Evolutionary conservation across 805 yeast species (phyloP).

Genomic region (Candida silvicultrix): DNA sequence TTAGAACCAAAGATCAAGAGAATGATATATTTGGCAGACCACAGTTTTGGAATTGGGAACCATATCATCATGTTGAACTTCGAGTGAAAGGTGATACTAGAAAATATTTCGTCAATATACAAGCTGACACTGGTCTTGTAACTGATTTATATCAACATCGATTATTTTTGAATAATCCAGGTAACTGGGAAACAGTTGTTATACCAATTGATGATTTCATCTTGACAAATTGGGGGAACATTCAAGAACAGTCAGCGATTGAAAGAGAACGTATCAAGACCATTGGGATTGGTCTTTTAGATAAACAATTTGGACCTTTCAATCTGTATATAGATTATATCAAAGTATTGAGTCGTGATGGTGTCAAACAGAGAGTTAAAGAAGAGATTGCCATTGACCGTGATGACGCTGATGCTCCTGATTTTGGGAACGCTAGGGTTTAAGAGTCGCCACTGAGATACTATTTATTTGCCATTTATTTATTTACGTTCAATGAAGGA

Average conservation of each 20-base stretch:
- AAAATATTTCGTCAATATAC: conserved; percentile 73
- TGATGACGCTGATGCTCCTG: background rate
- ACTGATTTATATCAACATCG: conserved; percentile 83
- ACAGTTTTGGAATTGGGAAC: conserved; percentile 67
- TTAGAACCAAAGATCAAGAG: conserved; percentile 64
- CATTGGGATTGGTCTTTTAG: conserved; percentile 73
- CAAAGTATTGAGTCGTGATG: conserved; percentile 55
- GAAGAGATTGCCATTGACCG: background rate
- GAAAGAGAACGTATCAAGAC: conserved; percentile 63
- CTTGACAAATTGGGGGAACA: conserved; percentile 75
- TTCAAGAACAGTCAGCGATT: conserved; percentile 49
- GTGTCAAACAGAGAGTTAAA: conserved; percentile 1
- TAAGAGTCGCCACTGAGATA: too few species aligned
- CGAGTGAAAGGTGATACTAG: conserved; percentile 70
- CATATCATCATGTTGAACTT: conserved; percentile 53
- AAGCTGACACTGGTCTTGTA: conserved; percentile 70
- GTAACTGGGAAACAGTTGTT: conserved; percentile 79
- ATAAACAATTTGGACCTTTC: conserved; percentile 73
- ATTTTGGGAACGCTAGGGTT: background rate
- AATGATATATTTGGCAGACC: conserved; percentile 34
- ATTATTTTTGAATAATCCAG: conserved; percentile 61
- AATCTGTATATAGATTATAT: conserved; percentile 65
- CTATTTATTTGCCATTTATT: background rate
- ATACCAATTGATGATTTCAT: conserved; percentile 76
- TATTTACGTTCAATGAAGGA: too few species aligned